phyloP scores from a whole-genome alignment of 768 basidiomycete species.

The Mycena epipterygia region DNA sequence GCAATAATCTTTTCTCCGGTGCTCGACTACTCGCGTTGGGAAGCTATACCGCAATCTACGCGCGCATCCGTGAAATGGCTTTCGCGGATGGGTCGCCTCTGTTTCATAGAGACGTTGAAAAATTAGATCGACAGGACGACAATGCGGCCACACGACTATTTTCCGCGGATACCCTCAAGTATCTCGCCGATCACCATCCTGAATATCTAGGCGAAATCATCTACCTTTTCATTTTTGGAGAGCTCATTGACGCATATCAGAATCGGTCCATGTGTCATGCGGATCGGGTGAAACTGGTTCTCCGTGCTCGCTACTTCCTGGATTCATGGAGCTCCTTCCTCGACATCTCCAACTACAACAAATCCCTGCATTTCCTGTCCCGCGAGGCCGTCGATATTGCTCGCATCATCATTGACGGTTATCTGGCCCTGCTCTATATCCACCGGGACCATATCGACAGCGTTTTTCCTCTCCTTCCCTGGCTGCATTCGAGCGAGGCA shows the following conservation, averaged over 20 bases:
- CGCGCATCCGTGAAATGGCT: constrained; percentile 39
- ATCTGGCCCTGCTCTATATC: constrained; percentile 47
- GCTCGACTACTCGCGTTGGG: constrained; percentile 44
- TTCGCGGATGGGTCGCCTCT: constrained; percentile 36
- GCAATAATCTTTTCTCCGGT: constrained; percentile 49
- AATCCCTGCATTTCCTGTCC: constrained; percentile 47
- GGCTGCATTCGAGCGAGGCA: constrained; percentile 50
- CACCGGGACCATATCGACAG: constrained; percentile 48
- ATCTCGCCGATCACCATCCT: constrained; percentile 39
- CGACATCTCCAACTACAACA: constrained; percentile 32
- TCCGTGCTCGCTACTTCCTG: constrained; percentile 49
- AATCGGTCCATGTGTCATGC: constrained; percentile 43
- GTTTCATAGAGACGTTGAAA: constrained; percentile 49
- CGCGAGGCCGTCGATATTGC: constrained; percentile 50
- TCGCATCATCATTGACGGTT: constrained; percentile 45
- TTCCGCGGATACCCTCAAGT: constrained; percentile 48
- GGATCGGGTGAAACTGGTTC: constrained; percentile 45
- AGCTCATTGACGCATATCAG: constrained; percentile 55
- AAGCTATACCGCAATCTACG: constrained; percentile 38
- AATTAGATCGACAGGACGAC: constrained; percentile 60
- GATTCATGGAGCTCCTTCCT: constrained; percentile 45
- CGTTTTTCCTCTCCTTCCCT: constrained; percentile 50
- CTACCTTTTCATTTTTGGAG: constrained; percentile 57
- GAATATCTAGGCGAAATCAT: constrained; percentile 44
- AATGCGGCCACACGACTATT: constrained; percentile 56